A percentile compares a stretch with the other conserved stretches of the same genome.
phyloP scores from a whole-genome alignment of 2,329 filamentous ascomycete species.

The Bipolaris oryzae region DNA sequence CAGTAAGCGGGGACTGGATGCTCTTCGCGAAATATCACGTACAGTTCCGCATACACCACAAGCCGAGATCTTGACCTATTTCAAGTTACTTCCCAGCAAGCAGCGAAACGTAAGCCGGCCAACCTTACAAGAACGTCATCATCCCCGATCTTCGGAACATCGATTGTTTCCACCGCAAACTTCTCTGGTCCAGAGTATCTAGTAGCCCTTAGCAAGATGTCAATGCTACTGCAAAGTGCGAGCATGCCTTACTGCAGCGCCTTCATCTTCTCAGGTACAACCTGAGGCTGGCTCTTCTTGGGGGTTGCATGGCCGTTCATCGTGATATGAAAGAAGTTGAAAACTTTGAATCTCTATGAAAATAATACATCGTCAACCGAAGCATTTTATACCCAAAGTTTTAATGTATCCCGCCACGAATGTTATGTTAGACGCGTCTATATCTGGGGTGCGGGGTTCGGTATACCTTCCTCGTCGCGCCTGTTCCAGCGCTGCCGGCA shows the following conservation, averaged over 20 bases:
- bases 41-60: slow-evolving; percentile 36
- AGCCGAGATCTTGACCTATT: slow-evolving; percentile 31
- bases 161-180: slow-evolving; percentile 28
- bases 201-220: neutral
- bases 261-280: slow-evolving; percentile 29
- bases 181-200: slow-evolving; percentile 30
- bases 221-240: neutral
- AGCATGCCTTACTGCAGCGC: slow-evolving; percentile 27
- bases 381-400: neutral
- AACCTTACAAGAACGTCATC: slow-evolving; percentile 31
- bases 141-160: slow-evolving; percentile 25
- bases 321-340: neutral
- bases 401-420: neutral
- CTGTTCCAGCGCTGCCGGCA: neutral
- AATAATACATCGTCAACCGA: neutral
- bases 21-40: neutral
- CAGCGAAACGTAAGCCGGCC: neutral
- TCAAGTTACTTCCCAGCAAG: neutral
- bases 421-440: slow-evolving; percentile 16
- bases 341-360: neutral
- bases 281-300: slow-evolving; percentile 1
- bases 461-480: slow-evolving; percentile 17
- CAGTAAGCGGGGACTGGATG: neutral
- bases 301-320: slow-evolving; percentile 6
- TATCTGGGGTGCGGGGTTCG: slow-evolving; percentile 22